Evolutionary conservation across 352 stramenopile species (phyloP), one percentile per base, ranked within the genome.

Genomic region (Phytophthora aleatoria): DNA sequence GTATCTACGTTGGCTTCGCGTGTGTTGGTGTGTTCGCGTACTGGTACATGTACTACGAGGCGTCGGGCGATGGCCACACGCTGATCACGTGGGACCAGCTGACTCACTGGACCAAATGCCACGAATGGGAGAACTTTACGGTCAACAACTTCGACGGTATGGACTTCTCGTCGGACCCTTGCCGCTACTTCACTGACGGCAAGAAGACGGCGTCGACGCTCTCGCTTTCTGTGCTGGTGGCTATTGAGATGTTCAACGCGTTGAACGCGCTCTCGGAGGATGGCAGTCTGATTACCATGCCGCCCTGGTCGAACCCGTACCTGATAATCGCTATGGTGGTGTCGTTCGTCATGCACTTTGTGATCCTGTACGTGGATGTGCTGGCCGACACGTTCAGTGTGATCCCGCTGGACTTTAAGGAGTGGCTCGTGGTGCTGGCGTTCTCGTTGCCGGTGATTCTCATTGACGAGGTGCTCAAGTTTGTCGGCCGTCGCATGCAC

Each of bases 201-300:
- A 98, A 97, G 75, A 83, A 90, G 59, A 89, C 87, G 64, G 91
- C 95, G 35, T 98, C 92, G 66, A 98, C 95, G 33, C 75, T 98
- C 16, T 97, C 91, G 60, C 78, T 98, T 10, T 97, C 91, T 35
- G 93, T 98, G 31, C 68, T 98, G 55, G 94, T 98, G 28, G 86
- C 91, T 2, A 98, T 98, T 57, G 95, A 98, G 75, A 98, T 98
- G 94, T 92, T 98, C 65, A 98, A 98, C 66, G 92, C 92, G 8
- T 62, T 98, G 44, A 98, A 98, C 80, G 95, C 95, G 43, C 83
- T 97, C 4, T 97, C 91, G 57, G 90, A 97, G 58, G 93, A 98
- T 65, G 88, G 89, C 55, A 97, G 84, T 71, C 70, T 98, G 31
- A 30, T 98, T 10, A 95, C 84, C 9, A 96, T 98, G 86, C 93